These are phyloP conservation scores for Teratosphaeriaceae sp. DNA, from an alignment of 2,329 filamentous ascomycete genomes.

Conservation along the genomic window DNA sequence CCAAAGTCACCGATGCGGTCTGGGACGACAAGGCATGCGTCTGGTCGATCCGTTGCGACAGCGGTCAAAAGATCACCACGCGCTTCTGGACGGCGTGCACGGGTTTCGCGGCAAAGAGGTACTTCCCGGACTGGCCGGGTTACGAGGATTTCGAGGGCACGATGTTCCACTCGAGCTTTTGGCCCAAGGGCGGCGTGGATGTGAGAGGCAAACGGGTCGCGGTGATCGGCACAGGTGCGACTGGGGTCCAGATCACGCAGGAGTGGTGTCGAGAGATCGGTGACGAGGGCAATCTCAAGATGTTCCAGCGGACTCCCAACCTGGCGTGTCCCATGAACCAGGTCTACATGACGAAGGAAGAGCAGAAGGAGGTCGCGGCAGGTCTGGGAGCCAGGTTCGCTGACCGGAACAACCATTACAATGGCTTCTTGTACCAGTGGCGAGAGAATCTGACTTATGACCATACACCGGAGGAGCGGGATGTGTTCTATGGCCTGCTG, in stretches of 20 bases:
- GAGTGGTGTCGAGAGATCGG: constrained; percentile 36
- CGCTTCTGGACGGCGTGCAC: constrained; percentile 49
- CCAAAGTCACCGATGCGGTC: constrained; percentile 46
- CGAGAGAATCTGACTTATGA: constrained; percentile 48
- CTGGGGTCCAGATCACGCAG: constrained; percentile 56
- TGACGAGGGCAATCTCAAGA: constrained; percentile 37
- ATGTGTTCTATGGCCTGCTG: constrained; percentile 37
- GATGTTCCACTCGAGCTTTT: constrained; percentile 40
- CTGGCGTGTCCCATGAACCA: constrained; percentile 57
- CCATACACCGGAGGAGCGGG: constrained; percentile 35
- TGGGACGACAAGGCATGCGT: constrained; percentile 44
- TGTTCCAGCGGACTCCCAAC: constrained; percentile 64
- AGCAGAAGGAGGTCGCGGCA: constrained; percentile 42
- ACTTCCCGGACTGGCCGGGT: constrained; percentile 55
- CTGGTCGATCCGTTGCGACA: constrained; percentile 47
- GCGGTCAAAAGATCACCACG: constrained; percentile 45
- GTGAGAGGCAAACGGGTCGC: constrained; percentile 50
- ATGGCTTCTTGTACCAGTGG: constrained; percentile 54
- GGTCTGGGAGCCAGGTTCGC: constrained; percentile 45
- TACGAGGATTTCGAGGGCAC: constrained; percentile 54
- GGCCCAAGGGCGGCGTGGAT: constrained; percentile 42
- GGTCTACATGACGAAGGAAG: constrained; percentile 40
- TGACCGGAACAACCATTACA: constrained; percentile 48
- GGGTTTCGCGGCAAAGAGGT: constrained; percentile 54
- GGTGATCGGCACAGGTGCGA: constrained; percentile 59